Base-by-base conservation (phyloP, 805 yeast species). In the Brettanomyces bruxellensis region DNA sequence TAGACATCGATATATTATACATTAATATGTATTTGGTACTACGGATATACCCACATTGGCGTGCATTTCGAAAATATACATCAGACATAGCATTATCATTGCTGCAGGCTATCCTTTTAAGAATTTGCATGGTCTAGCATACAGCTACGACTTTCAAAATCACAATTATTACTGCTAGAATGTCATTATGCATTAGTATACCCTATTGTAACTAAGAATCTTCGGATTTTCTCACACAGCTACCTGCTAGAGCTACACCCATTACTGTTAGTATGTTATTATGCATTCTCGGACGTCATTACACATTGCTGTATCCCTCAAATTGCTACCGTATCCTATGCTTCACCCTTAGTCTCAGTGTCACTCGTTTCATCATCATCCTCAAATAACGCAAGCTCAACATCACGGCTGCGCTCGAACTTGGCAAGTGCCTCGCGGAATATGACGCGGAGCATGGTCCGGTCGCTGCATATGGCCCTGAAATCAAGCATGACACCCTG, bases 401-500 rank as follows among this genome's bases (percentile, higher is more conserved):
- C 51, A 38, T 57, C 63, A 37, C 57, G 59, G 46, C 64, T 69
- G 51, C 47, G 60, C 54, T 57, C 64, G 73, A 75, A 78, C 45
- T 65, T 63, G 8, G 65, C 56, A 49, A 74, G 76, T 0, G 89
- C 91, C 50, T 78, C 81, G 28, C 72, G 56, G 54, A 86, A 84
- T 1, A 84, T 63, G 37, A 61, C 62, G 40, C 76, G 62, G 51
- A 87, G 64, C 37, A 65, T 67, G 2, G 59, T 67, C 40, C 68
- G 69, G 53, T 78, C 72, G 35, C 72, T 67, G 64, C 95, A 87
- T 2, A 77, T 72, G 5, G 73, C 69, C 51, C 82, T 70, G 59
- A 87, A 86, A 40, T 75, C 74, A 51, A 81, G 58, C 88, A 86
- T 84, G 43, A 87, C 79, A 48, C 76, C 70, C 56, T 85, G 91